Base-by-base conservation (phyloP, 768 basidiomycete genomes). In the Podaxis rugospora region DNA sequence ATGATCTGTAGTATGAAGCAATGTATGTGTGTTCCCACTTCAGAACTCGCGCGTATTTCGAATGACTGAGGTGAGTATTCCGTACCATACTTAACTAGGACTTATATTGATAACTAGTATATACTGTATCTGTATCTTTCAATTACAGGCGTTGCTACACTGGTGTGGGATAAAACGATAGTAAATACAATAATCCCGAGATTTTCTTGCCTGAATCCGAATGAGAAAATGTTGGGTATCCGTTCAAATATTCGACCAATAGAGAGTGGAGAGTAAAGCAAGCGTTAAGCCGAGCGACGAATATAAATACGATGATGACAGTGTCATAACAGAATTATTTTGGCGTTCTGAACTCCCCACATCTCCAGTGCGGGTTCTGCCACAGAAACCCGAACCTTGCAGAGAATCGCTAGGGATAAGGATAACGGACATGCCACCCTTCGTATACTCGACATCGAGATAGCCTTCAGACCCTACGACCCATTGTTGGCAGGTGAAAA, bases 401-500 rank as follows among this genome's bases (percentile, higher is more conserved):
- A 79, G 72, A 18, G 67, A 58, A 9, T 69, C 61, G 27, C 74
- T 67, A 4, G 83, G 83, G 2, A 83, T 72, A 25, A 90, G 77
- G 55, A 90, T 75, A 40, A 80, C 77, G 2, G 89, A 78, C 14
- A 76, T 74, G 37, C 89, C 90, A 27, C 90, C 89, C 55, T 74
- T 75, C 6, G 79, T 79, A 68, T 92, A 92, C 62, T 86, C 74
- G 23, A 85, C 80, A 25, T 82, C 77, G 53, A 93, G 66, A 37
- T 78, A 83, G 42, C 88, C 87, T 50, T 79, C 76, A 44, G 88
- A 84, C 28, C 88, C 90, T 6, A 90, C 84, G 18, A 79, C 83
- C 78, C 83, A 87, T 70, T 89, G 86, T 39, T 72, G 70, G 70
- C 90, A 92, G 2, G 82, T 82, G 21, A 91, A 67, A 56, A 90